phyloP scores from a whole-genome alignment of 306 rosid genomes.

The Rosa persica region DNA sequence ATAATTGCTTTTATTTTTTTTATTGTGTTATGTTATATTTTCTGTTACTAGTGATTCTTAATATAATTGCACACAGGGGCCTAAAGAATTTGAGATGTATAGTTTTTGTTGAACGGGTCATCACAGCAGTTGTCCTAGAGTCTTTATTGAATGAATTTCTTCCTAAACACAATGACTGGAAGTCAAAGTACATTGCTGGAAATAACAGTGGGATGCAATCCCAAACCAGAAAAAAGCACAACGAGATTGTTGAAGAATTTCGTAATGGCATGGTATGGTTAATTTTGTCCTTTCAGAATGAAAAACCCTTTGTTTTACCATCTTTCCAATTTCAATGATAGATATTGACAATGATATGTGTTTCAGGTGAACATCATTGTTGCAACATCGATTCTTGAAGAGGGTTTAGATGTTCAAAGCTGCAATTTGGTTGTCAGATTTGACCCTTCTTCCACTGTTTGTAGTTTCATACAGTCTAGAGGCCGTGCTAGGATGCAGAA shows the following conservation, averaged over 20 bases:
- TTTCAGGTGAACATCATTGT: conserved; percentile 78
- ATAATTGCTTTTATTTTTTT: background rate
- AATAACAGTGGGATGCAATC: conserved; percentile 35
- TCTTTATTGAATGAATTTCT: conserved; percentile 55
- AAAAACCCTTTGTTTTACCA: background rate
- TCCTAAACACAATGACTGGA: conserved; percentile 68
- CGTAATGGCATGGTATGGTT: conserved; percentile 67
- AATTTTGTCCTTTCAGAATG: conserved; percentile 9
- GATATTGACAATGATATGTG: conserved; percentile 13
- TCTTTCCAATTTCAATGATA: conserved; percentile 11
- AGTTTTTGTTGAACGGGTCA: conserved; percentile 76
- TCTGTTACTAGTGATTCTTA: background rate
- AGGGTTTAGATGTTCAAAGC: conserved; percentile 87
- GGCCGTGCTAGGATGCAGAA: conserved; percentile 86
- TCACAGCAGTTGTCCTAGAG: conserved; percentile 65
- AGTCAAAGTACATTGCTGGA: conserved; percentile 73
- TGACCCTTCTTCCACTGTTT: conserved; percentile 78
- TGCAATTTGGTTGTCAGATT: conserved; percentile 88
- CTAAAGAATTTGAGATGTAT: conserved; percentile 72
- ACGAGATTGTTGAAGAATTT: conserved; percentile 76
- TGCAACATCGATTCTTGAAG: conserved; percentile 96
- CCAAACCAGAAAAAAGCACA: conserved; percentile 65
- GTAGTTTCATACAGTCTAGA: conserved; percentile 89
- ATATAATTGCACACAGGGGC: conserved; percentile 35
- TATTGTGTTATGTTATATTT: background rate